Base-by-base conservation (phyloP, 257 asterid genomes). In the Phtheirospermum japonicum region DNA sequence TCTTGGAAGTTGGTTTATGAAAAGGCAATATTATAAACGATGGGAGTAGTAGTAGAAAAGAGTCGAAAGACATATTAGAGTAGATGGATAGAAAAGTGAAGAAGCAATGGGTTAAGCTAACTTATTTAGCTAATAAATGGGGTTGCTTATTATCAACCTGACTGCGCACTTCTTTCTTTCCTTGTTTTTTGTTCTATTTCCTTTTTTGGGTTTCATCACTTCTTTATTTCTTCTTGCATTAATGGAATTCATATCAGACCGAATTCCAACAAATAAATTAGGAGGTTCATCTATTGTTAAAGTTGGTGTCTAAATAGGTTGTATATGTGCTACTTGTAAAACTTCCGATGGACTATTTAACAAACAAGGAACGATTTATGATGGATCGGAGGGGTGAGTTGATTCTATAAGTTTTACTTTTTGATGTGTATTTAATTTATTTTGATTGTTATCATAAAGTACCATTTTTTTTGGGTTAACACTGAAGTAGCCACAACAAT, bases 381-480 rank as follows among this genome's bases (percentile, higher is more conserved):
- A 19, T 52, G 5, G 40, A 20, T 32, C 5, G 28, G 46, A 58
- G 36, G 59, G 51, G 9, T 33, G 61, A 30, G 31, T 59, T 18
- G 17, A 10, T 16, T 58, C 59, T 7, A 42, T 19, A 37, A 30
- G 54, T 9, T 54, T 52, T 50, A 36, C 7, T 26, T 39, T 56
- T 16, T 37, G 52, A 37, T 30, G 18, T 61, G 34, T 42, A 18
- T 61, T 55, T 31, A 17, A 46, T 33, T n/a, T 34, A 28, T 65
- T 23, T 51, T 34, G 66, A 57, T 17, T 34, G 8, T 37, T 45
- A 23, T 33, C 31, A 51, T 20, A 18, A 20, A 11, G 9, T 16
- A 9, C 18, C 65, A 60, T 48, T 56, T 11, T 61, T 50, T 26
- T 55, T 59, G 56, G 68, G 16, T 31, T 57, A 33, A 10, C 45